A percentile compares a stretch with the other conserved stretches of the same genome.
Conservation (phyloP, 1,139 yeast genomes). For the Saccharomycopsis hybrid region DNA sequence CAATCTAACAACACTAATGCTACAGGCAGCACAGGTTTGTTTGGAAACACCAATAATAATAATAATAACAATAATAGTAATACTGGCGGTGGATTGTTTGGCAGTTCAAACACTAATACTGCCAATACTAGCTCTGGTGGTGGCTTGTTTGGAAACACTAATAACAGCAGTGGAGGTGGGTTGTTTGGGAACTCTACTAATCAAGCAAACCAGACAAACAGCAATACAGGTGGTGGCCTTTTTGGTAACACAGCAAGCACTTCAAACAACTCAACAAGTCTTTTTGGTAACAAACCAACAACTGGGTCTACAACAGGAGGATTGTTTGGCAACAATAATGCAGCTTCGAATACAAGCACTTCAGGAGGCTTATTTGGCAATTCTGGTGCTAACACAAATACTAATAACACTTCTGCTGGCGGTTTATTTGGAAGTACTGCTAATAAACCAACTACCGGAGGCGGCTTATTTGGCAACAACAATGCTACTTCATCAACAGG, state of each 20-base stretch:
- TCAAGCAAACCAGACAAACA: conserved; percentile 3
- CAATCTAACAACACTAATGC: conserved; percentile 5
- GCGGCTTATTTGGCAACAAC: conserved; percentile 16
- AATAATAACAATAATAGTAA: conserved; percentile 7
- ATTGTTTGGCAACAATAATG: conserved; percentile 11
- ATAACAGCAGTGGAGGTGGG: conserved; percentile 26
- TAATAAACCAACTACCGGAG: conserved; percentile 1
- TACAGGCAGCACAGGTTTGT: conserved; percentile 24
- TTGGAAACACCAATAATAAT: conserved; percentile 23
- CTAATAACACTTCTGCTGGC: background rate
- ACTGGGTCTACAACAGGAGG: conserved; percentile 3
- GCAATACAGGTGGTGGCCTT: conserved; percentile 23
- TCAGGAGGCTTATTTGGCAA: conserved; percentile 8
- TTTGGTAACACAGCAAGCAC: conserved; percentile 23
- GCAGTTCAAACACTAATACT: conserved; percentile 15
- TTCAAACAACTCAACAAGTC: conserved; percentile 26
- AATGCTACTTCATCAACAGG: conserved; percentile 1
- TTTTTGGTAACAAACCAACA: conserved; percentile 28
- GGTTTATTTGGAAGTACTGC: conserved; percentile 18
- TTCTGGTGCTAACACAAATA: conserved; percentile 6
- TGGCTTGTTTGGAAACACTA: conserved; percentile 19
- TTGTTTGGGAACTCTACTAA: conserved; percentile 28
- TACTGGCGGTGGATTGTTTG: conserved; percentile 21
- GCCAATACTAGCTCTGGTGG: conserved; percentile 6
- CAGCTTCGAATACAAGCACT: background rate